Evolutionary conservation across 768 basidiomycete genomes (phyloP), one percentile per base, ranked within the genome.

Genomic region (Tephrocybe sp.): DNA sequence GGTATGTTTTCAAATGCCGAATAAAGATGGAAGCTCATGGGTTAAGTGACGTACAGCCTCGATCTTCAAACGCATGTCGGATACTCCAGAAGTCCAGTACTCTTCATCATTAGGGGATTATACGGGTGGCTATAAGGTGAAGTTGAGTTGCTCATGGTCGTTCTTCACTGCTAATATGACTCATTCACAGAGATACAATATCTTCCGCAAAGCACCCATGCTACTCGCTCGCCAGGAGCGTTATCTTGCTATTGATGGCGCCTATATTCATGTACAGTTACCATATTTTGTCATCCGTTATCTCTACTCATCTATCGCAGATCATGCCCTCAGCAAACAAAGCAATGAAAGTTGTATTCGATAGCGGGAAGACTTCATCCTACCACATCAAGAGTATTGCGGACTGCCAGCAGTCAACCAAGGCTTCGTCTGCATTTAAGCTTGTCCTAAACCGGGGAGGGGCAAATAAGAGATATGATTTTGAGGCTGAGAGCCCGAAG

Each of bases 151-250:
- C 5, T 18, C 7, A 5, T 24, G 15, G 23, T 12, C 23, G 1
- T 21, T 7, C 33, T 5, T 18, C 38, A 25, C 25, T 20, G 21
- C 36, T 21, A n/a, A 40, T 21, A 26, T 45, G 14, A n/a, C 8
- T 32, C 9, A 14, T 37, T 42, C 32, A 12, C 66, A 94, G 91
- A 89, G 90, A 80, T 99, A 86, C 61, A 88, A 84, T 0, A 90
- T 99, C 15, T 91, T 90, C 64, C 87, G 96, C 42, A 98, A 96
- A 71, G 83, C 96, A 68, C 93, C 95, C 2, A 96, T 95, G 88
- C 73, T 93, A 21, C 85, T 98, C 41, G 85, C 90, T 3, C 82
- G 93, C 18, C 93, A 94, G 59, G 93, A 96, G 64, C 84, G 95
- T 4, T 84, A 85, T 1, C 79, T 99, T 1, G 95, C 96, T 12